Base-by-base conservation (phyloP, 2,329 filamentous ascomycete species). In the Cladophialophora yegresii region DNA sequence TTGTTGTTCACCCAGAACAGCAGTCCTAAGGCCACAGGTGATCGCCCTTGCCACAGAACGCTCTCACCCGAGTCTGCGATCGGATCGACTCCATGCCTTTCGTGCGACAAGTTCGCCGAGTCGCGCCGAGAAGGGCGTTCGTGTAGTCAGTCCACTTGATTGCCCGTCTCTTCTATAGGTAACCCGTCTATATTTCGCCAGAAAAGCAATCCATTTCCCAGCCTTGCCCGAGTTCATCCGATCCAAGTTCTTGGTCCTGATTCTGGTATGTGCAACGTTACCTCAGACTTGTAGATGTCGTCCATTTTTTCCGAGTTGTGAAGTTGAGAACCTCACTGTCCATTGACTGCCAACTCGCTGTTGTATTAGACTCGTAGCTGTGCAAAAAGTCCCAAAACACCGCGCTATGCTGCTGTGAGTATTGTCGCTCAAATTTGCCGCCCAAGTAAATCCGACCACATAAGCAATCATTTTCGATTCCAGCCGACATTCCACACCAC, bases 401-500 rank as follows among this genome's bases (percentile, higher is more conserved):
- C 65, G 54, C 61, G 63, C 63, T 65, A 64, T 68, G 66, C 61
- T 62, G 57, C 30, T 50, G 16, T 36, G 40, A 57, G 59, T 59
- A 49, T 28, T 23, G 45, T 57, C 32, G 55, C 45, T 8, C 23
- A 58, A 54, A 26, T 40, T 43, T 50, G 50, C 33, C 33, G 50
- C 56, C 45, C 32, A 40, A 53, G 33, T 28, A 54, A 54, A 16
- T 45, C 12, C n/a, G n/a, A 36, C n/a, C 30, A 23, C n/a, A 13
- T 22, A 43, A 54, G 33, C 20, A 20, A 33, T 66, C 56, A 66
- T 64, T 54, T 53, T 50, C 66, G 63, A 32, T 66, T 68, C 85
- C 85, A 88, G 22, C 85, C 85, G 53, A 87, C 85, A 70, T 87
- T 88, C 85, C 85, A 87, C 64, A 88, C 86, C 7, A 88, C 85